Evolutionary conservation across 345 rosid species (phyloP), one percentile per base, ranked within the genome.

Genomic region (Acer yangbiense): DNA sequence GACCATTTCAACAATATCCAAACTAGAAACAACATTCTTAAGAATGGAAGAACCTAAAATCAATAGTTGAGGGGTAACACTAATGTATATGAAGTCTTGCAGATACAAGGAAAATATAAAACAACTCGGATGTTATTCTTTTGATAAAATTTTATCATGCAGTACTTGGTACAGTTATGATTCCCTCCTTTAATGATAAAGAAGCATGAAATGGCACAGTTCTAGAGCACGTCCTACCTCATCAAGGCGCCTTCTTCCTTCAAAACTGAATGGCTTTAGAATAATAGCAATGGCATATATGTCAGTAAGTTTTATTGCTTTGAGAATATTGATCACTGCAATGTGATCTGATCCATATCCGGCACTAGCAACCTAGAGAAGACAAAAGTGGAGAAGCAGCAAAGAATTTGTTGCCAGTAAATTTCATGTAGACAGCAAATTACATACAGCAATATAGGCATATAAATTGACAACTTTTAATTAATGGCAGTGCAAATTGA

Each of bases 221-320:
- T 11, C 52, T n/a, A 62, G 63, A 77, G 62, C 69, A 63, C 65
- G 29, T 13, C 44, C 66, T 80, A 95, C 99, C 99, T 95, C 98
- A 78, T 84, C 89, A 65, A 85, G 85, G 73, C 96, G 97, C 81
- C 89, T 91, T 78, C 87, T 86, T 67, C 99, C 99, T 89, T 95
- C 98, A 83, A 95, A 95, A 78, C 93, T 88, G 88, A 95, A 95
- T 79, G 99, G 99, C 81, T 82, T 93, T 82, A 93, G 77, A 73
- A 91, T 70, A 76, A 95, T 86, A 85, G 96, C 89, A 78, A 89
- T 83, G 62, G 86, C 86, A 77, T 92, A 89, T 63, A 87, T 86
- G 84, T 92, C 87, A 25, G 69, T 75, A 32, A 88, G 88, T 79
- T 85, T 90, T 58, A 84, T 73, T 69, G 80, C 69, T 83, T 83